These are phyloP conservation scores for Naumovozyma castellii DNA, from an alignment of 805 yeast genomes.

Conservation along the genomic window DNA sequence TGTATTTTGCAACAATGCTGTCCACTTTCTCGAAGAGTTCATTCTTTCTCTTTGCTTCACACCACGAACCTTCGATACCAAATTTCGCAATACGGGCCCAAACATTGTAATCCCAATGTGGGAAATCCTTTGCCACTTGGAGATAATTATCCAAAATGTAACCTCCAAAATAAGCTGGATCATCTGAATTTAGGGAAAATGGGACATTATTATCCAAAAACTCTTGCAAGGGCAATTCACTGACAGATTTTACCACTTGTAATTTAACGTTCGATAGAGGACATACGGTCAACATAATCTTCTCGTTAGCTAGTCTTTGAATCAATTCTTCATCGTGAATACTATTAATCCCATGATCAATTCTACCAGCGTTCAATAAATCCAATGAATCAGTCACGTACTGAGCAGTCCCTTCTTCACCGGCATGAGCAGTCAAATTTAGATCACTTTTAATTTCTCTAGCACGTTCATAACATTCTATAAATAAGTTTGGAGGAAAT, in stretches of 20 bases:
- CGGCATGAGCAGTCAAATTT: conserved; percentile 76
- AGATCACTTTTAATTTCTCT: conserved; percentile 42
- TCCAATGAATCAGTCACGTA: conserved; percentile 53
- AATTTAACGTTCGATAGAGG: conserved; percentile 71
- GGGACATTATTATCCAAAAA: conserved; percentile 56
- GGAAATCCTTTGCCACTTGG: conserved; percentile 53
- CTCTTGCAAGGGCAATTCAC: conserved; percentile 54
- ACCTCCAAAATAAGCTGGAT: conserved; percentile 82
- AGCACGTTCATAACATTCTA: conserved; percentile 49
- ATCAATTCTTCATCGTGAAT: conserved; percentile 45
- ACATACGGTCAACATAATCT: conserved; percentile 60
- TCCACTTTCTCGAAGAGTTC: conserved; percentile 40
- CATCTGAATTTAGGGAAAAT: conserved; percentile 69
- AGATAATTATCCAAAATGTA: conserved; percentile 68
- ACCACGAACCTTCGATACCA: conserved; percentile 68
- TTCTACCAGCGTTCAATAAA: conserved; percentile 51
- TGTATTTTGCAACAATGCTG: conserved; percentile 31
- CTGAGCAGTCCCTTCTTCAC: conserved; percentile 80
- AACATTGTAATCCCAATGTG: conserved; percentile 44
- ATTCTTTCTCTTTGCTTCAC: conserved; percentile 45
- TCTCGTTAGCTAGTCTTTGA: conserved; percentile 43
- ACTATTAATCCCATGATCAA: conserved; percentile 74
- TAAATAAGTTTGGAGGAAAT: conserved; percentile 63
- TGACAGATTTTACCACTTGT: conserved; percentile 60
- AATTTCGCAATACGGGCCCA: conserved; percentile 60